A percentile compares a stretch with the other conserved stretches of the same genome.
Evolutionary conservation across 352 stramenopile species (phyloP).

Genomic region (Saprolegnia parasitica): DNA sequence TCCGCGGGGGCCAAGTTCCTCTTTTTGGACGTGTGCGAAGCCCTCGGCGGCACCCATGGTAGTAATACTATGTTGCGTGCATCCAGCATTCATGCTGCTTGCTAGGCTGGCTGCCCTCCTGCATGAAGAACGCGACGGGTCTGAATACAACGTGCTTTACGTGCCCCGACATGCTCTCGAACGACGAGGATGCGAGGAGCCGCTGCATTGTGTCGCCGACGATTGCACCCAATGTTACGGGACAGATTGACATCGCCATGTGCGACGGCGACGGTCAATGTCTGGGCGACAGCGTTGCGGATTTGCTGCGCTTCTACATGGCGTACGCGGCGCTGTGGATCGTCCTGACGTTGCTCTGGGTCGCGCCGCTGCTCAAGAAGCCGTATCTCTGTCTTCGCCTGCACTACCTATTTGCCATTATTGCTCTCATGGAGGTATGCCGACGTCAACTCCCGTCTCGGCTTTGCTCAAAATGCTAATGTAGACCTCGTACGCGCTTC

Average conservation of each 20-base stretch:
- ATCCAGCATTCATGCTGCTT: not conserved
- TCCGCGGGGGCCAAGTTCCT: not conserved
- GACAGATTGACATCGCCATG: conserved; percentile 9
- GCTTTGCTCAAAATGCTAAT: not conserved
- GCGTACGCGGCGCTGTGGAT: conserved; percentile 4
- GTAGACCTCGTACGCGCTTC: not conserved
- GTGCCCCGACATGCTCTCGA: not conserved
- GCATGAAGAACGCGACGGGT: not conserved
- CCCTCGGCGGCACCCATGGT: not conserved
- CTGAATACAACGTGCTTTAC: conserved; percentile 2
- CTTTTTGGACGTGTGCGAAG: conserved; percentile 3
- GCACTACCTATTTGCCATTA: conserved; percentile 1
- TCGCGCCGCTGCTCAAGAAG: conserved; percentile 8
- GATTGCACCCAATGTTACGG: not conserved
- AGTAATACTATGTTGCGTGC: not conserved
- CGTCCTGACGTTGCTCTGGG: not conserved
- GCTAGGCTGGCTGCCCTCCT: conserved; percentile 5
- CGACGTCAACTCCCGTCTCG: not conserved
- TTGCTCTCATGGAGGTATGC: conserved; percentile 11
- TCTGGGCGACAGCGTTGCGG: conserved; percentile 4
- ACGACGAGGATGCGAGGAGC: not conserved
- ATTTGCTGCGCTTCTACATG: conserved; percentile 1
- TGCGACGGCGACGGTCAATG: conserved; percentile 1
- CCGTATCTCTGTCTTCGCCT: conserved; percentile 3
- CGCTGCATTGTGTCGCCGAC: not conserved